Conservation (phyloP, 225 moss, liverwort and hornwort species). For the Pseudisothecium myosuroides region DNA sequence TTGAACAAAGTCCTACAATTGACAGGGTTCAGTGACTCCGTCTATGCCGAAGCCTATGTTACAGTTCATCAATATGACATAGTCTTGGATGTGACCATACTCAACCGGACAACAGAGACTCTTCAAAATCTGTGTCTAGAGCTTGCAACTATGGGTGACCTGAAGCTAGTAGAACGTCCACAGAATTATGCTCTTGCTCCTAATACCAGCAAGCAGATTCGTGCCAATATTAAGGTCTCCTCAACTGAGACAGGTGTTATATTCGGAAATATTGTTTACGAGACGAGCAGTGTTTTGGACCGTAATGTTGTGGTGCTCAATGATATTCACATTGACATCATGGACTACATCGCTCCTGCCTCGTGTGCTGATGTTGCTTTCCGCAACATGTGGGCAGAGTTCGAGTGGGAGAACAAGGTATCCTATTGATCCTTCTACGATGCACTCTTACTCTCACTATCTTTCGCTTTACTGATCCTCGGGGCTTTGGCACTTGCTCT, state of each 20-base stretch:
- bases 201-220: constrained; percentile 87
- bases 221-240: constrained; percentile 94
- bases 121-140: constrained; percentile 92
- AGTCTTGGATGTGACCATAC: constrained; percentile 89
- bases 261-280: constrained; percentile 94
- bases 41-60: constrained; percentile 93
- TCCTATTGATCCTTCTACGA: background rate
- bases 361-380: constrained; percentile 95
- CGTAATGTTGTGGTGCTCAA: constrained; percentile 95
- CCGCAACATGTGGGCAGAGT: constrained; percentile 99
- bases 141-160: constrained; percentile 94
- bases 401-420: constrained; percentile 99
- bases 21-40: constrained; percentile 96
- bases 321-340: constrained; percentile 97
- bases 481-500: background rate
- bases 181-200: constrained; percentile 95
- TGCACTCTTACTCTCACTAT: background rate
- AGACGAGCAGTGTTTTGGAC: constrained; percentile 89
- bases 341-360: constrained; percentile 98
- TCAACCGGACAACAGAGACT: constrained; percentile 88
- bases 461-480: background rate
- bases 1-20: constrained; percentile 88
- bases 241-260: constrained; percentile 99
- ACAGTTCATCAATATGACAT: constrained; percentile 98
- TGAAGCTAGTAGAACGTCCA: constrained; percentile 96